Evolutionary conservation across 2,329 filamentous ascomycete genomes (phyloP).

Genomic region (Trichoderma sp.): DNA sequence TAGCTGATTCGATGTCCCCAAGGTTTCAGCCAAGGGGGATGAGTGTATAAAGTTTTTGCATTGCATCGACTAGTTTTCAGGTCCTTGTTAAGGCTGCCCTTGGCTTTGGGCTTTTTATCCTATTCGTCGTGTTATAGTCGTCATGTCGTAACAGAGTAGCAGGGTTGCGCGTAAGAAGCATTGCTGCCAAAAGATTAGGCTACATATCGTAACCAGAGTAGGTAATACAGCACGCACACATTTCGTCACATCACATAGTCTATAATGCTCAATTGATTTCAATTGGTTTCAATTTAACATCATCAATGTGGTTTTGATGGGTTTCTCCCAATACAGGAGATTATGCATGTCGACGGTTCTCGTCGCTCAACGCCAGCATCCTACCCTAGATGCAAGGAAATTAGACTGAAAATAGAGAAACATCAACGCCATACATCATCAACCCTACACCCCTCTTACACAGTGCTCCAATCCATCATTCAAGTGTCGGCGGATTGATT

Average conservation of each 20-base stretch:
- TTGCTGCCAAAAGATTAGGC: neutral
- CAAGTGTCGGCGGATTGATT: neutral
- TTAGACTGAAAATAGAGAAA: neutral
- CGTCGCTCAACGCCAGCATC: conserved; percentile 5
- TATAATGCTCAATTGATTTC: neutral
- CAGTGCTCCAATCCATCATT: neutral
- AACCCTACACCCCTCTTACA: neutral
- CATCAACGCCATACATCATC: conserved; percentile 6
- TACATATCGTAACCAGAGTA: neutral
- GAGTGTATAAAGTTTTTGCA: neutral
- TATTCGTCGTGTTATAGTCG: neutral
- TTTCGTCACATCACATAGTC: neutral
- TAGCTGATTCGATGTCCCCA: neutral
- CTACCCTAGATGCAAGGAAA: neutral
- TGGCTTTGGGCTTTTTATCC: neutral
- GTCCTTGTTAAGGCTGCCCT: neutral
- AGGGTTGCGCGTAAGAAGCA: neutral
- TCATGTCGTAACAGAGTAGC: neutral
- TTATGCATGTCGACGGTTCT: neutral
- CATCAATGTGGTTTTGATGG: neutral
- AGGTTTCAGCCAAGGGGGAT: neutral
- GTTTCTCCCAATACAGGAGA: neutral
- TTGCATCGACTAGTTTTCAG: neutral
- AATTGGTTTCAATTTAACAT: neutral
- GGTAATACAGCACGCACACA: neutral